Evolutionary conservation across 2,329 filamentous ascomycete genomes (phyloP), one percentile per base, ranked within the genome.

Genomic region (Eurotiales sp.): DNA sequence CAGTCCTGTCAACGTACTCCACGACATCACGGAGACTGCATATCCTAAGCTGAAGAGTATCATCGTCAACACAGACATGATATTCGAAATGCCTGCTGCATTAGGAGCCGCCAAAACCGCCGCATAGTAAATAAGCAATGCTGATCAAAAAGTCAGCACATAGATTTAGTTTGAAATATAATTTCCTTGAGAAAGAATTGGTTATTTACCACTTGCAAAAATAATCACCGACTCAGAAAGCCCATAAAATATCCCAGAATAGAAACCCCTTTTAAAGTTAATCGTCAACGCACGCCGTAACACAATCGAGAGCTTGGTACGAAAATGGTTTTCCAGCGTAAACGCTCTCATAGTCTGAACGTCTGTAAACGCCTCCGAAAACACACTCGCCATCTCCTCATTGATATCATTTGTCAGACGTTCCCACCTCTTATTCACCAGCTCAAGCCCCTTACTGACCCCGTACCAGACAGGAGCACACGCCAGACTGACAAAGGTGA

Each of bases 121-220:
- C 2, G 87, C 89, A 63, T 92, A 95, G 71, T 86, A 96, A 64
- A 96, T 93, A 8, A 95, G 80, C 3, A 95, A 72, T 0, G 90
- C 88, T 63, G 15, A 52, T 22, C 22, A 10, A 46, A 36, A 11
- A 11, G 15, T 51, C 23, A 51, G 17, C 42, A 30, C 6, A 34
- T 1, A 48, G 10, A n/a, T n/a, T n/a, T n/a, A n/a, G n/a, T n/a
- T n/a, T n/a, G n/a, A n/a, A n/a, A n/a, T n/a, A n/a, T n/a, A n/a
- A n/a, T n/a, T n/a, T n/a, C n/a, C n/a, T n/a, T n/a, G n/a, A 14
- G 14, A 4, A 2, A 25, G 22, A 22, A 19, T 19, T 19, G 14
- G 15, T 4, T n/a, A 3, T 69, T 59, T 61, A 76, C 74, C 72
- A 36, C 83, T 85, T 12, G 89, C 77, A 61, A 89, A 89, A 53